These are phyloP conservation scores for Annona cherimola DNA, from an alignment of 164 flowering plant genomes.

Conservation along the genomic window DNA sequence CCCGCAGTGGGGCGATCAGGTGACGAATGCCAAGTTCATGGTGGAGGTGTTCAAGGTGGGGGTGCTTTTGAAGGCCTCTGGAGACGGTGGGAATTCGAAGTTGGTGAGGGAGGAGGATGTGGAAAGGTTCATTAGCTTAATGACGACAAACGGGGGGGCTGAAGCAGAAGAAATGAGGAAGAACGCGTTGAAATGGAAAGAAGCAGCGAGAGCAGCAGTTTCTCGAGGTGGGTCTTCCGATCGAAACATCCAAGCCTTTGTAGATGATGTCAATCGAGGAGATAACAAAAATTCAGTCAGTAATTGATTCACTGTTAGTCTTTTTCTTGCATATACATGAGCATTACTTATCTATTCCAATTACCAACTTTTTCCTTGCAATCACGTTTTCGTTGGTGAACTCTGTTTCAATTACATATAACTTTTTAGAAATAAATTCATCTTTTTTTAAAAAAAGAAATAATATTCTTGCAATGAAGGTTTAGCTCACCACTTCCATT, in stretches of 20 bases:
- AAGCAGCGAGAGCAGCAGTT: conserved; percentile 49
- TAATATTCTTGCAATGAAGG: too few species aligned
- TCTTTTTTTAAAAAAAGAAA: too few species aligned
- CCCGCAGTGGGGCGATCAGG: conserved; percentile 77
- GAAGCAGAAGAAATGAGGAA: conserved; percentile 51
- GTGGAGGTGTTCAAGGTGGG: conserved; percentile 54
- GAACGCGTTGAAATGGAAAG: conserved; percentile 58
- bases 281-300: background rate
- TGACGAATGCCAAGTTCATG: conserved; percentile 55
- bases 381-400: too few species aligned
- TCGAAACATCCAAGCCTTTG: conserved; percentile 40
- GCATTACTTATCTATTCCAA: too few species aligned
- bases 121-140: conserved; percentile 43
- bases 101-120: conserved; percentile 47
- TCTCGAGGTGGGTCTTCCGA: conserved; percentile 70
- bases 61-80: conserved; percentile 29
- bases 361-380: too few species aligned
- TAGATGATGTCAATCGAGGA: conserved; percentile 16
- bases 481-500: too few species aligned
- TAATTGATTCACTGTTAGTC: too few species aligned
- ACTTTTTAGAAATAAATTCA: too few species aligned
- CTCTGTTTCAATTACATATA: too few species aligned
- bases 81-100: conserved; percentile 20
- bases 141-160: conserved; percentile 41
- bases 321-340: too few species aligned